A percentile compares a stretch with the other conserved stretches of the same genome.
Evolutionary conservation across 2,329 filamentous ascomycete species (phyloP).

Genomic region (Monosporascus sp.): DNA sequence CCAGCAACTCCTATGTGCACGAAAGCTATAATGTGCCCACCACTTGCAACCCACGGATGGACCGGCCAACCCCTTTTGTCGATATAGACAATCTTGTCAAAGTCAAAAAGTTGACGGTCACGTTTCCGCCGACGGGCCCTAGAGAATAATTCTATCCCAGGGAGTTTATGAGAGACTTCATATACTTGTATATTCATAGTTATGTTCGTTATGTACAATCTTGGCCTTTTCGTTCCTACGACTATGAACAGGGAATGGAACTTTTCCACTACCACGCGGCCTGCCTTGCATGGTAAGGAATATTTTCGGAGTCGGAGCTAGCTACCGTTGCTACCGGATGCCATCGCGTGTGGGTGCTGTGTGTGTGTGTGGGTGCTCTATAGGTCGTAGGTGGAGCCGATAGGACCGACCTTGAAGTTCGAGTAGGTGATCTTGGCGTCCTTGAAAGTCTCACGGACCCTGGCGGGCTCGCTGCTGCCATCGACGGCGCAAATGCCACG

Average conservation of each 20-base stretch:
- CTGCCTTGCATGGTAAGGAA: too few relatives aligned
- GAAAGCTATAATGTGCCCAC: too few relatives aligned
- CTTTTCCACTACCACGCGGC: too few relatives aligned
- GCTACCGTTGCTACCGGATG: too few relatives aligned
- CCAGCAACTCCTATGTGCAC: too few relatives aligned
- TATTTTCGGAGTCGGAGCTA: too few relatives aligned
- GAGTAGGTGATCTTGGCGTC: conserved; percentile 39
- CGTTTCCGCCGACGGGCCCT: too few relatives aligned
- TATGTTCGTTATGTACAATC: not conserved
- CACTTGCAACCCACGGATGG: too few relatives aligned
- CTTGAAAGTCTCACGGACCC: conserved; percentile 33
- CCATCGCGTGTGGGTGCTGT: not conserved
- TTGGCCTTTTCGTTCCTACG: not conserved
- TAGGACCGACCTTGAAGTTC: conserved; percentile 43
- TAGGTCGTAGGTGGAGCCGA: conserved; percentile 34
- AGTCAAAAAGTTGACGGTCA: not conserved
- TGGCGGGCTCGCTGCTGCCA: conserved; percentile 38
- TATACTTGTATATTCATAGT: not conserved
- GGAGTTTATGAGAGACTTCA: not conserved
- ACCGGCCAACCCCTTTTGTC: too few relatives aligned
- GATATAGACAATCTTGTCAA: not conserved
- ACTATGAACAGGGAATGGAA: not conserved
- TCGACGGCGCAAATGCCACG: conserved; percentile 41
- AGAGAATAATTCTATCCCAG: too few relatives aligned
- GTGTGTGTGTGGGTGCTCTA: not conserved